These are phyloP conservation scores for Crithidia sp. DNA, from an alignment of 208 protist species.

Conservation along the genomic window DNA sequence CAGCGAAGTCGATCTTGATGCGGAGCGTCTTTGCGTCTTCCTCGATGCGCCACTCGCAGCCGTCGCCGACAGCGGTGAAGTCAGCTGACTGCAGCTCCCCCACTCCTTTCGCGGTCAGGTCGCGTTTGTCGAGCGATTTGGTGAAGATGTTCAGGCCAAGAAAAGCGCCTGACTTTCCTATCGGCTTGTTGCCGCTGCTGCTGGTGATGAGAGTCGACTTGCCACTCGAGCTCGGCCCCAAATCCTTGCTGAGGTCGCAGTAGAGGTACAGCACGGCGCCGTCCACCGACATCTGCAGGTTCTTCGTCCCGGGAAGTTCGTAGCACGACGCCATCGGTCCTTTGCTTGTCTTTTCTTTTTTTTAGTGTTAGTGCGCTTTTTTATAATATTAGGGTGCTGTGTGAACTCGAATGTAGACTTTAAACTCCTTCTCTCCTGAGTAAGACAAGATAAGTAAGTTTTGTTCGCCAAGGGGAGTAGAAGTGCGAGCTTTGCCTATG, in stretches of 20 bases:
- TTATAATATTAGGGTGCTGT: not conserved
- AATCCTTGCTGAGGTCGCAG: conserved; percentile 67
- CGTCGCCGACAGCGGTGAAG: conserved; percentile 48
- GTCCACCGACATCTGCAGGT: conserved; percentile 47
- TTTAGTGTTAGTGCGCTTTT: not conserved
- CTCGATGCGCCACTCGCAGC: conserved; percentile 63
- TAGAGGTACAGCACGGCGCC: conserved; percentile 51
- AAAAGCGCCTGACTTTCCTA: conserved; percentile 73
- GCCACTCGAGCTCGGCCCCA: conserved; percentile 60
- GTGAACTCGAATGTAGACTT: too few species aligned
- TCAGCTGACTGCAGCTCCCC: conserved; percentile 32
- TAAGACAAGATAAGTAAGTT: too few species aligned
- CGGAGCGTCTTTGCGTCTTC: conserved; percentile 55
- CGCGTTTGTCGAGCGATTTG: conserved; percentile 46
- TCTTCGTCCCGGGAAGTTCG: conserved; percentile 55
- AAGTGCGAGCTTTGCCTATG: too few species aligned
- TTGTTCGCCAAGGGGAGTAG: too few species aligned
- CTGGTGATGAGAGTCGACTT: conserved; percentile 77
- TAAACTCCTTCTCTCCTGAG: too few species aligned
- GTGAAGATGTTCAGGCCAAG: conserved; percentile 83
- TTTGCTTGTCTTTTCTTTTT: not conserved
- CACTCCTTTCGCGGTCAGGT: conserved; percentile 34
- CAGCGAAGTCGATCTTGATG: conserved; percentile 65
- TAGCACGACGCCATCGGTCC: conserved; percentile 10
- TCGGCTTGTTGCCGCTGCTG: conserved; percentile 76